Conservation (phyloP, 2,329 filamentous ascomycete species). For the Helminthosporium solani region DNA sequence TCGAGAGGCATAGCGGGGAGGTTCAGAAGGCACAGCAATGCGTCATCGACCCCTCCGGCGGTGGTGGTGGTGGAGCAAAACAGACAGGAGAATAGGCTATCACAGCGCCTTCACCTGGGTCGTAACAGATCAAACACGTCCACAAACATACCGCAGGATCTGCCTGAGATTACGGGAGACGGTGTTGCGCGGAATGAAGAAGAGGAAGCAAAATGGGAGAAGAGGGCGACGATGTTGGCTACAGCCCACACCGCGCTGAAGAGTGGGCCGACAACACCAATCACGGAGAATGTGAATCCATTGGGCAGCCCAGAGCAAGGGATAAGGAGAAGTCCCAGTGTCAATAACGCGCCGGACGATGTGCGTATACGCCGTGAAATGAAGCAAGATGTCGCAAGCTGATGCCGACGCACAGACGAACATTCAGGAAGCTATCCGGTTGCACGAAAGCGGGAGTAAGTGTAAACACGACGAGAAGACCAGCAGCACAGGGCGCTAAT, state of each 20-base stretch:
- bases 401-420: constrained; percentile 47
- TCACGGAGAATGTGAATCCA: constrained; percentile 21
- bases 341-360: constrained; percentile 43
- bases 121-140: constrained; percentile 60
- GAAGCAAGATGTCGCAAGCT: constrained; percentile 15
- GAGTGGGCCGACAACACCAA: constrained; percentile 33
- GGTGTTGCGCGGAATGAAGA: constrained; percentile 45
- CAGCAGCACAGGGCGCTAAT: constrained; percentile 14
- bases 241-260: constrained; percentile 53
- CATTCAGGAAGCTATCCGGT: constrained; percentile 92
- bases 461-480: constrained; percentile 3
- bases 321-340: constrained; percentile 38
- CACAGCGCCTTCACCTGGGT: constrained; percentile 68
- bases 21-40: constrained; percentile 39
- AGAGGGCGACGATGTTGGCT: constrained; percentile 85
- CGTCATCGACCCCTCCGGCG: constrained; percentile 17
- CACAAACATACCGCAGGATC: constrained; percentile 72
- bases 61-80: constrained; percentile 14
- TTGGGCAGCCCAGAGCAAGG: constrained; percentile 14
- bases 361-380: constrained; percentile 23
- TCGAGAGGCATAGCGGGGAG: constrained; percentile 29
- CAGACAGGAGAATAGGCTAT: constrained; percentile 53
- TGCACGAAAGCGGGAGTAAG: constrained; percentile 77
- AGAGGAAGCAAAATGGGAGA: constrained; percentile 76
- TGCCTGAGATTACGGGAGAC: constrained; percentile 69